Conservation (phyloP, 768 basidiomycete species). For the Rhodotorula paludigena region DNA sequence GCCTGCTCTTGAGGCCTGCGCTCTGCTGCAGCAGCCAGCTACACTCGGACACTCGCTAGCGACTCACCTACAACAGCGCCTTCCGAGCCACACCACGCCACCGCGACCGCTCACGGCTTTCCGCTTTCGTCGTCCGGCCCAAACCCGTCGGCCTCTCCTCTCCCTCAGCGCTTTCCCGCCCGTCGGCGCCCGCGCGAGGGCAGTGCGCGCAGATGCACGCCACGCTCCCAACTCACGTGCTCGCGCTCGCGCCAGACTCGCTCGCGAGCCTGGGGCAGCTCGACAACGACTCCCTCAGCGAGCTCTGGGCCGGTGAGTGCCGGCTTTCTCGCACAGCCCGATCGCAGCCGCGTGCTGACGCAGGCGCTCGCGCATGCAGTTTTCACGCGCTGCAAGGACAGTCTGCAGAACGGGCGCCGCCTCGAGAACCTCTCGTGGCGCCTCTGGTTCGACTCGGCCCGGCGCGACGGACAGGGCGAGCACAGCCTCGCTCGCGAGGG, state of each 20-base stretch:
- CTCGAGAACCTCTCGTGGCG: conserved; percentile 87
- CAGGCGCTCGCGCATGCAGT: conserved; percentile 51
- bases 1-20: no score
- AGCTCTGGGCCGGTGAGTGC: conserved; percentile 33
- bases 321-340: not conserved
- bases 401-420: conserved; percentile 69
- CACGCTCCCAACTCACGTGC: conserved; percentile 10
- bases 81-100: no score
- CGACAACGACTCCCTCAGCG: conserved; percentile 22
- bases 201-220: conserved; percentile 7
- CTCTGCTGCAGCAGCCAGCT: no score
- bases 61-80: no score
- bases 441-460: conserved; percentile 57
- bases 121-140: no score
- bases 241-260: conserved; percentile 36
- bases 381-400: conserved; percentile 76
- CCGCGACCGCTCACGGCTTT: no score
- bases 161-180: not conserved
- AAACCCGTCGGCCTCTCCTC: not conserved
- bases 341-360: not conserved
- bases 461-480: not conserved
- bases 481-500: not conserved
- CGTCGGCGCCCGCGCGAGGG: no score
- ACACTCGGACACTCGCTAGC: no score
- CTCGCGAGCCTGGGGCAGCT: conserved; percentile 31